Conservation (phyloP, 257 asterid genomes). For the Solanum clarkiae region DNA sequence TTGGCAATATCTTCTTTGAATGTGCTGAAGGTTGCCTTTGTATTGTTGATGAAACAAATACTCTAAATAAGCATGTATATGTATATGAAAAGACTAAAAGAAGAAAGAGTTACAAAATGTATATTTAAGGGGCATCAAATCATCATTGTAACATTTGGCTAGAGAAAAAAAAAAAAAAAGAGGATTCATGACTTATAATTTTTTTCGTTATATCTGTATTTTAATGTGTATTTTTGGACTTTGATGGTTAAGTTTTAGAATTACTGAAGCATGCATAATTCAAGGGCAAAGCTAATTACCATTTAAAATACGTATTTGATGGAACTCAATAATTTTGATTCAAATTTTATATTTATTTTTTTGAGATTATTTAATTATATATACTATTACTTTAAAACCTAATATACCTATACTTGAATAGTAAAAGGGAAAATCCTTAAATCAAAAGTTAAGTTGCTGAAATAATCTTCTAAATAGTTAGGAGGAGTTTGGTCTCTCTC, state of each 20-base stretch:
- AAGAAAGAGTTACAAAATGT: neutral
- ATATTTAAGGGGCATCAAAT: neutral
- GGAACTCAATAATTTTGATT: no score
- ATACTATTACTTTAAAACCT: no score
- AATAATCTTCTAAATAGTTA: neutral
- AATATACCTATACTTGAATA: neutral
- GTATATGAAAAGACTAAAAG: neutral
- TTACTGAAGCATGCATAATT: neutral
- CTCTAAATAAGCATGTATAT: neutral
- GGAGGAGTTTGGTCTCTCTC: neutral
- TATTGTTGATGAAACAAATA: neutral
- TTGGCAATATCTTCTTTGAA: neutral
- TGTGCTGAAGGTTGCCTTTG: conserved; percentile 7
- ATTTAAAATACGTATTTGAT: no score
- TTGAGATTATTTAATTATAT: no score
- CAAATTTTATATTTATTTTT: no score
- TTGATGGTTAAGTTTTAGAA: neutral
- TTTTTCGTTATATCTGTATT: neutral
- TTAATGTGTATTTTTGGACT: neutral
- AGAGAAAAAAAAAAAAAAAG: no score
- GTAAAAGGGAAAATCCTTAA: no score
- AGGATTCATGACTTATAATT: neutral
- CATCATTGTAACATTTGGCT: neutral
- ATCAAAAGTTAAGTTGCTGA: no score
- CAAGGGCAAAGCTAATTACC: no score